These are phyloP conservation scores for Fraxinus sp. DNA, from an alignment of 305 asterid genomes.

Conservation along the genomic window DNA sequence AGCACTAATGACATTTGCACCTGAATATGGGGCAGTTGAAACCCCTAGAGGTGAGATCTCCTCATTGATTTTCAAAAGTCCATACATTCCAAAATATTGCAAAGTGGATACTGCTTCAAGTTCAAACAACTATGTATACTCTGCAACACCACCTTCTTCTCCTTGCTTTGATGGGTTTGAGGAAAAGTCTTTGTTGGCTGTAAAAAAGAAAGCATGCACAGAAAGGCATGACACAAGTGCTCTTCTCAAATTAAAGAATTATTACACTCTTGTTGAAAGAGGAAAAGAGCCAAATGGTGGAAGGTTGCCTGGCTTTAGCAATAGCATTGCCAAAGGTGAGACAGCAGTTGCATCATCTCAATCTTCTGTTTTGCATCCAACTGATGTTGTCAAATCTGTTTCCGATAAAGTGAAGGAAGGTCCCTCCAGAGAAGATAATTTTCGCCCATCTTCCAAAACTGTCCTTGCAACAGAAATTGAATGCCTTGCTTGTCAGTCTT, in stretches of 20 bases:
- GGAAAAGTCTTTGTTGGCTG: slow-evolving; percentile 61
- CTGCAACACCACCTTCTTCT: slow-evolving; percentile 90
- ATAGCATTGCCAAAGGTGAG: slow-evolving; percentile 46
- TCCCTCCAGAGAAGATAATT: slow-evolving; percentile 51
- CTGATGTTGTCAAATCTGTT: slow-evolving; percentile 46
- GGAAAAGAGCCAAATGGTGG: slow-evolving; percentile 46
- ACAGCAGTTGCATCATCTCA: slow-evolving; percentile 48
- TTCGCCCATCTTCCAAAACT: slow-evolving; percentile 58
- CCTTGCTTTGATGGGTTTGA: slow-evolving; percentile 65
- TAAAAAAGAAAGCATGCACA: slow-evolving; percentile 46
- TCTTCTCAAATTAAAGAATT: slow-evolving; percentile 53
- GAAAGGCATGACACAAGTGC: slow-evolving; percentile 48
- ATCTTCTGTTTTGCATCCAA: slow-evolving; percentile 46
- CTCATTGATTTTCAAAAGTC: slow-evolving; percentile 73
- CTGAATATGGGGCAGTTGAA: slow-evolving; percentile 94
- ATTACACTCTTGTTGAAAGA: slow-evolving; percentile 70
- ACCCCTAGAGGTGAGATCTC: slow-evolving; percentile 64
- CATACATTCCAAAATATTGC: slow-evolving; percentile 81
- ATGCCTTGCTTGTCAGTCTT: slow-evolving; percentile 86
- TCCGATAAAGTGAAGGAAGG: slow-evolving; percentile 46
- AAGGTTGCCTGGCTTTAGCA: slow-evolving; percentile 38
- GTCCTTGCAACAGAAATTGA: slow-evolving; percentile 87
- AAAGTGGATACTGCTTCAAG: slow-evolving; percentile 89
- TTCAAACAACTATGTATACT: slow-evolving; percentile 78
- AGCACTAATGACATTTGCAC: slow-evolving; percentile 96